Evolutionary conservation across 805 yeast species (phyloP).

Genomic region (Candida yuanshanica): DNA sequence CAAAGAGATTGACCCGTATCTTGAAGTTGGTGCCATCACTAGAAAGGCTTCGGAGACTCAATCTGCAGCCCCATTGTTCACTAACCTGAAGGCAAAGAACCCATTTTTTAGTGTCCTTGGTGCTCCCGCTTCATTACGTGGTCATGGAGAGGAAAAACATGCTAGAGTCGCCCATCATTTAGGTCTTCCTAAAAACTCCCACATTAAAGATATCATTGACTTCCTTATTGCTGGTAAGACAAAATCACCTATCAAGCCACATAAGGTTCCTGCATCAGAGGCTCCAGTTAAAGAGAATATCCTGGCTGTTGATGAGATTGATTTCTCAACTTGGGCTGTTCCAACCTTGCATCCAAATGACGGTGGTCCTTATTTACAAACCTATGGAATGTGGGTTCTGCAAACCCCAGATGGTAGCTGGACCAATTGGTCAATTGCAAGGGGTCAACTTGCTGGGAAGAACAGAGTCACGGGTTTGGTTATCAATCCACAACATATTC

Average conservation of each 20-base stretch:
- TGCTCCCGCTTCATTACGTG: slow-evolving; percentile 21
- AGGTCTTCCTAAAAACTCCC: slow-evolving; percentile 18
- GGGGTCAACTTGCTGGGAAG: slow-evolving; percentile 23
- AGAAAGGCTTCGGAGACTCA: slow-evolving; percentile 22
- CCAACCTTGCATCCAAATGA: slow-evolving; percentile 22
- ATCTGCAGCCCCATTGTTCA: slow-evolving; percentile 22
- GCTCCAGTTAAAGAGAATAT: slow-evolving; percentile 22
- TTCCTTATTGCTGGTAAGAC: slow-evolving; percentile 17
- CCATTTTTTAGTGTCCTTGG: slow-evolving; percentile 21
- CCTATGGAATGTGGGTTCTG: slow-evolving; percentile 25
- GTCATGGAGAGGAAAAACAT: slow-evolving; percentile 16
- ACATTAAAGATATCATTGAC: slow-evolving; percentile 21
- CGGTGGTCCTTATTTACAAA: slow-evolving; percentile 26
- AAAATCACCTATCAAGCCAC: neutral
- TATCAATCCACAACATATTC: slow-evolving; percentile 24
- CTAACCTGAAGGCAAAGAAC: slow-evolving; percentile 15
- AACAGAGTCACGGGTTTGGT: slow-evolving; percentile 24
- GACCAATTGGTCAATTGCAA: slow-evolving; percentile 28
- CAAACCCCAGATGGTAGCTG: slow-evolving; percentile 25
- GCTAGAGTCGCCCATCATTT: slow-evolving; percentile 25
- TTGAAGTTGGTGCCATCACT: slow-evolving; percentile 26
- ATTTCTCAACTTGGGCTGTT: slow-evolving; percentile 17
- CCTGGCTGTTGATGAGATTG: slow-evolving; percentile 17
- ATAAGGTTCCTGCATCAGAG: neutral
- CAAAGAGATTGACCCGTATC: slow-evolving; percentile 22